Evolutionary conservation across 768 basidiomycete species (phyloP).

Genomic region (Suillus decipiens): DNA sequence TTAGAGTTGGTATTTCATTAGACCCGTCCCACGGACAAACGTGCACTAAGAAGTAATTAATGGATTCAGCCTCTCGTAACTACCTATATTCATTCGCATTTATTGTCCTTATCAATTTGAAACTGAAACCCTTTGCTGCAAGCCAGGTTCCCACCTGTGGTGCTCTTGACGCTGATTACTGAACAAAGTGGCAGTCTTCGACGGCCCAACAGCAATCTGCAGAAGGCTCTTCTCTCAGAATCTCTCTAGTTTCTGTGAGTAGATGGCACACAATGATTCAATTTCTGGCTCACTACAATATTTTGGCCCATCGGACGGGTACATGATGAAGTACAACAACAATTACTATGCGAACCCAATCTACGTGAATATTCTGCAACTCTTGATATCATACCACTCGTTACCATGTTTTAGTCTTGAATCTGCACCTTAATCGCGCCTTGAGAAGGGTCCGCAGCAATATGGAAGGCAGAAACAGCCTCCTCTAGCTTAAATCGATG

Average conservation of each 20-base stretch:
- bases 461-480: constrained; percentile 77
- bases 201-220: not conserved
- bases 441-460: constrained; percentile 65
- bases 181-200: not conserved
- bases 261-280: not conserved
- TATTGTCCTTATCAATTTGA: constrained; percentile 2
- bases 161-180: not conserved
- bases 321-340: not conserved
- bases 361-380: not conserved
- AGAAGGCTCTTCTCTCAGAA: not conserved
- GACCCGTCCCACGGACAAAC: not conserved
- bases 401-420: constrained; percentile 39
- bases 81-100: not conserved
- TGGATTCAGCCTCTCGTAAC: not conserved
- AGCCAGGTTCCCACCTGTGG: not conserved
- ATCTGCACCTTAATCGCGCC: constrained; percentile 75
- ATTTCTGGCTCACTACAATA: not conserved
- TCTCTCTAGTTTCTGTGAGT: not conserved
- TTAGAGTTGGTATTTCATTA: not conserved
- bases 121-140: not conserved
- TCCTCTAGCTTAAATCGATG: constrained; percentile 73
- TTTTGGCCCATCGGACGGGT: not conserved
- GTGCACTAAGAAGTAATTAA: not conserved
- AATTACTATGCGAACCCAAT: not conserved
- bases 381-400: not conserved